Conservation (phyloP, 495 filamentous ascomycete species). For the Monascus purpureus region DNA sequence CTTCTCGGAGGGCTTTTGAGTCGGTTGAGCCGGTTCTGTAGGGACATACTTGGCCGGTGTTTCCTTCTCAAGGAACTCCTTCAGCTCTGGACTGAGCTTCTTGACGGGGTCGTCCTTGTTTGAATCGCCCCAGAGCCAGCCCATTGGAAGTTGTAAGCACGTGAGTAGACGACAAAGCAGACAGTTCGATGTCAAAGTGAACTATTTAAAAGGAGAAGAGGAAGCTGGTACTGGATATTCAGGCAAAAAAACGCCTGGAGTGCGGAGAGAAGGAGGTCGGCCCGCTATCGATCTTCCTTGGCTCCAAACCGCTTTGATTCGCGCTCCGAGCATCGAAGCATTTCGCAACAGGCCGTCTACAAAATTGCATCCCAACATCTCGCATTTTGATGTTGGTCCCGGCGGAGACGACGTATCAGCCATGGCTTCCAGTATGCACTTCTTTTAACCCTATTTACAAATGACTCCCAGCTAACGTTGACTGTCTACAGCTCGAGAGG, state of each 20-base stretch:
- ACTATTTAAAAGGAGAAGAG: no score
- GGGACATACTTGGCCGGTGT: constrained; percentile 62
- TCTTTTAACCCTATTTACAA: background rate
- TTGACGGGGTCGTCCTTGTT: constrained; percentile 54
- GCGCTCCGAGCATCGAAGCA: background rate
- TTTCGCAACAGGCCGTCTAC: constrained; percentile 3
- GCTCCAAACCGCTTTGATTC: no score
- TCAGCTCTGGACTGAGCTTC: constrained; percentile 71
- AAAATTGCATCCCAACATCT: constrained; percentile 20
- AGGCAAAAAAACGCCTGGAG: no score
- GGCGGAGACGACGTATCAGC: constrained; percentile 15
- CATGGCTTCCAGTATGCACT: constrained; percentile 30
- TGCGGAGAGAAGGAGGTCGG: no score
- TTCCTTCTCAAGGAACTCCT: constrained; percentile 74
- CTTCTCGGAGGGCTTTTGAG: constrained; percentile 8
- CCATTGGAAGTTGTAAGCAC: constrained; percentile 19
- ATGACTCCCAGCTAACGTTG: constrained; percentile 8
- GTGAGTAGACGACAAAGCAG: background rate
- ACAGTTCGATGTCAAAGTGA: background rate
- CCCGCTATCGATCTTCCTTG: background rate
- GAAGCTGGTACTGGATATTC: no score
- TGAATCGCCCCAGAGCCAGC: constrained; percentile 54
- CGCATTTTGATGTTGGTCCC: constrained; percentile 27
- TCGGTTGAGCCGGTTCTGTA: constrained; percentile 13
- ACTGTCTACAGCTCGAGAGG: constrained; percentile 31